Percentiles rank a stretch among this genome's conserved stretches.
Evolutionary conservation across 2,329 filamentous ascomycete genomes (phyloP).

Genomic region (Endothia cerciana): DNA sequence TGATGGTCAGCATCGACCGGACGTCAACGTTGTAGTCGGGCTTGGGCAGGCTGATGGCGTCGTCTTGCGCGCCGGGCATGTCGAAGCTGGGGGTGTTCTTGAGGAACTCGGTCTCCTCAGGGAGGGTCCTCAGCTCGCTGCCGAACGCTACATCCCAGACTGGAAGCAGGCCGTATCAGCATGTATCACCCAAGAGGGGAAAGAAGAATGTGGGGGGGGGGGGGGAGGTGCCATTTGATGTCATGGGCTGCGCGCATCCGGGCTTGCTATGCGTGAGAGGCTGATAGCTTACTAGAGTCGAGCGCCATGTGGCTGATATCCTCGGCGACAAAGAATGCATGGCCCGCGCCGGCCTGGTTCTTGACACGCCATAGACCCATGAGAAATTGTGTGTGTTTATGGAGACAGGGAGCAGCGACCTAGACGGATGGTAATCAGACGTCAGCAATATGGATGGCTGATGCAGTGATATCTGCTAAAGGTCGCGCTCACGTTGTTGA

Average conservation of each 20-base stretch:
- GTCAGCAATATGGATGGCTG: not conserved
- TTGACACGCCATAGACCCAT: conserved; percentile 24
- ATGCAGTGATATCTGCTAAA: conserved; percentile 31
- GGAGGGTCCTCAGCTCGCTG: conserved; percentile 10
- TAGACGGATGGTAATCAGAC: not conserved
- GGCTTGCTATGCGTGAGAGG: no score
- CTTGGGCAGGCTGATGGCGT: conserved; percentile 9
- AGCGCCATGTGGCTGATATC: conserved; percentile 26
- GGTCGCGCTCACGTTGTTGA: conserved; percentile 33
- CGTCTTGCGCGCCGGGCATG: not conserved
- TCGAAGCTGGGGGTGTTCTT: not conserved
- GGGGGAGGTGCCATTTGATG: no score
- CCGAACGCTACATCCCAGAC: conserved; percentile 24
- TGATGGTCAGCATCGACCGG: conserved; percentile 19
- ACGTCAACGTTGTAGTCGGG: conserved; percentile 17
- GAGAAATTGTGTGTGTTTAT: conserved; percentile 14
- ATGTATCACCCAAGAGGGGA: no score
- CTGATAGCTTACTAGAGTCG: conserved; percentile 16
- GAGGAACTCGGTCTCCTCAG: conserved; percentile 12
- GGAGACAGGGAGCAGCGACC: conserved; percentile 22
- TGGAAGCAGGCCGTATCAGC: not conserved
- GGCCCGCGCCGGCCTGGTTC: conserved; percentile 2
- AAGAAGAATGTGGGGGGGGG: not conserved
- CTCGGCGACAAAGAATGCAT: conserved; percentile 8
- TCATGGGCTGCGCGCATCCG: no score